phyloP scores from a whole-genome alignment of 140 eudicot genomes.

The Senecio squalidus region DNA sequence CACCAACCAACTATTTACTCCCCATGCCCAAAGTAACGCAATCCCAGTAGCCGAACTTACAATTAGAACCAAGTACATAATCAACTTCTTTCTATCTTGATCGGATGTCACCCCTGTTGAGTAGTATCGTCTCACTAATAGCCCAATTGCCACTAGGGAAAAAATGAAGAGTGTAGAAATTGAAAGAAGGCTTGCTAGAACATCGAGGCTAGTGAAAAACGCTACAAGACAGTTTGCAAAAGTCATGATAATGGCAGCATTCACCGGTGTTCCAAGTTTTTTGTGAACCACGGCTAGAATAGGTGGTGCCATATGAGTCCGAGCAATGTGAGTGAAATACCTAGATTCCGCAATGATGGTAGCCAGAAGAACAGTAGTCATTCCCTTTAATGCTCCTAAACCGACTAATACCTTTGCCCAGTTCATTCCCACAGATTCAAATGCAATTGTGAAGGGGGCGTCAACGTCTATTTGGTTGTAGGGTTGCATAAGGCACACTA shows the following conservation, averaged over 20 bases:
- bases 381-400: conserved; percentile 47
- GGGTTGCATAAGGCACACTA: conserved; percentile 42
- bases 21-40: conserved; percentile 34
- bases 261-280: conserved; percentile 40
- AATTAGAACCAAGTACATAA: conserved; percentile 22
- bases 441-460: conserved; percentile 48
- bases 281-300: conserved; percentile 34
- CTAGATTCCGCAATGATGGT: conserved; percentile 44
- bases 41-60: conserved; percentile 27
- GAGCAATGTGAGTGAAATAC: conserved; percentile 51
- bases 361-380: conserved; percentile 41
- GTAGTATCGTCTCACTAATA: conserved; percentile 46
- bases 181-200: conserved; percentile 43
- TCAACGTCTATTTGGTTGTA: conserved; percentile 29
- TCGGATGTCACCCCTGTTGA: conserved; percentile 29
- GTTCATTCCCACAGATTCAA: conserved; percentile 36
- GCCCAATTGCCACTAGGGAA: conserved; percentile 41
- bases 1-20: conserved; percentile 24
- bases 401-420: conserved; percentile 53
- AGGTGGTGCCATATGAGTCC: conserved; percentile 58
- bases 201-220: conserved; percentile 36
- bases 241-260: conserved; percentile 40
- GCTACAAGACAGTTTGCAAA: conserved; percentile 33
- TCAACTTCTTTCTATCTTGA: conserved; percentile 26
- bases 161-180: conserved; percentile 45